Base-by-base conservation (phyloP, 2,329 filamentous ascomycete species). In the Colletotrichum orbiculare region DNA sequence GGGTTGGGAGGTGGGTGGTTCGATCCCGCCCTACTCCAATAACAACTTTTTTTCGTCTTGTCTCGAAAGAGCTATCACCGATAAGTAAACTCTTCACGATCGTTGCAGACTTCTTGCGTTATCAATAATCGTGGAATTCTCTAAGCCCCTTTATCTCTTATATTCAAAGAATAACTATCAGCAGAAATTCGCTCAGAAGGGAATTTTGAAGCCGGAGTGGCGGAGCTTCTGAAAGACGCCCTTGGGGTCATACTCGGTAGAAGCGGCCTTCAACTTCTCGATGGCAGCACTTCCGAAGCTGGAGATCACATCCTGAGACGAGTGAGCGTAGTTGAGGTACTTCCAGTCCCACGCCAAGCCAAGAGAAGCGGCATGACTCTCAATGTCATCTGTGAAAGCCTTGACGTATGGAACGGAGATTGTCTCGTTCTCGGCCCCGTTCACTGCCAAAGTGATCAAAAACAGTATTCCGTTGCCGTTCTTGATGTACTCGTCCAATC, bases 241-340 rank as follows among this genome's bases (percentile, higher is more conserved):
- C 2, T 69, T 52, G 2, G 77, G 77, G 49, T 81, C 78, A 46
- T 79, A 81, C 65, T 76, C 77, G n/a, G 67, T 61, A 11, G 73
- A 73, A 1, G 76, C 72, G 12, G 68, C 69, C 55, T 68, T 70
- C 52, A 81, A 64, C 58, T 71, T 74, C 1, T 70, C 68, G 17
- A 82, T 60, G 33, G 78, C 79, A 34, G 75, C 73, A 8, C 73
- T 66, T 0, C 81, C 81, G 60, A 80, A 79, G 2, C 74, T 71
- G 2, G 70, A 47, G 8, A 82, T 71, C 2, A 75, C 74, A 38
- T 79, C 72, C 69, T 83, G 80, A 15, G 70, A 72, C 2, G 69
- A 64, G 47, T 78, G 73, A 2, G 80, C 80, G 53, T 84, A 83
- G 70, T 84, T 83, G 54, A 83, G 71, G 55, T 82, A 84, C 49